phyloP scores from a whole-genome alignment of 257 asterid genomes.

The Nicotiana sylvestris region DNA sequence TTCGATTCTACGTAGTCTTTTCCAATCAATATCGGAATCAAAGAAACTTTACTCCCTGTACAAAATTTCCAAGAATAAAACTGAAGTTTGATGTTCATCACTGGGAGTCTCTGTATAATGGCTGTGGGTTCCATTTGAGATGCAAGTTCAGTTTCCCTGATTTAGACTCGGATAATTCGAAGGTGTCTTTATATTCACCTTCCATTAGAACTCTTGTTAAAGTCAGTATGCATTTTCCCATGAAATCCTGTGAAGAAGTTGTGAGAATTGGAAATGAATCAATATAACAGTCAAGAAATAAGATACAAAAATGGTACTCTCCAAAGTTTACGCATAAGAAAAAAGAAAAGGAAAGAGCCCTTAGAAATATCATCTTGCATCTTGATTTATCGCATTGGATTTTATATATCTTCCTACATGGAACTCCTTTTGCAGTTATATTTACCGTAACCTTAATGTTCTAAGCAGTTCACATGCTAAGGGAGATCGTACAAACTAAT shows the following conservation, averaged over 20 bases:
- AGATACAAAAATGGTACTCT: background rate
- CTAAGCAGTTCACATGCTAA: background rate
- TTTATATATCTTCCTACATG: too few relatives aligned
- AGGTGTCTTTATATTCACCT: constrained; percentile 54
- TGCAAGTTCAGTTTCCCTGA: constrained; percentile 61
- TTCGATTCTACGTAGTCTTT: background rate
- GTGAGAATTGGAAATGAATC: background rate
- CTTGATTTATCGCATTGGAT: too few relatives aligned
- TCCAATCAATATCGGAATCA: background rate
- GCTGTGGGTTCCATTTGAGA: constrained; percentile 81
- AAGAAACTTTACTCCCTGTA: background rate
- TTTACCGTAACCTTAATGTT: background rate
- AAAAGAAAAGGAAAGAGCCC: too few relatives aligned
- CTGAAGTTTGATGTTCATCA: constrained; percentile 13
- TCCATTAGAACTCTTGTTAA: constrained; percentile 65
- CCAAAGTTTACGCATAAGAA: background rate
- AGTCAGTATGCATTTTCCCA: constrained; percentile 87
- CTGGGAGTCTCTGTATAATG: constrained; percentile 43
- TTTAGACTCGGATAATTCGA: constrained; percentile 48
- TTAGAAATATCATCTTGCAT: background rate
- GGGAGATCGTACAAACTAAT: background rate
- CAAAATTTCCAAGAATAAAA: background rate
- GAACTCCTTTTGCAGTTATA: background rate
- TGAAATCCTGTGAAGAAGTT: constrained; percentile 50
- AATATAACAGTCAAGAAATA: background rate